Evolutionary conservation across 2,329 filamentous ascomycete species (phyloP).

Genomic region (Tothia fuscella): DNA sequence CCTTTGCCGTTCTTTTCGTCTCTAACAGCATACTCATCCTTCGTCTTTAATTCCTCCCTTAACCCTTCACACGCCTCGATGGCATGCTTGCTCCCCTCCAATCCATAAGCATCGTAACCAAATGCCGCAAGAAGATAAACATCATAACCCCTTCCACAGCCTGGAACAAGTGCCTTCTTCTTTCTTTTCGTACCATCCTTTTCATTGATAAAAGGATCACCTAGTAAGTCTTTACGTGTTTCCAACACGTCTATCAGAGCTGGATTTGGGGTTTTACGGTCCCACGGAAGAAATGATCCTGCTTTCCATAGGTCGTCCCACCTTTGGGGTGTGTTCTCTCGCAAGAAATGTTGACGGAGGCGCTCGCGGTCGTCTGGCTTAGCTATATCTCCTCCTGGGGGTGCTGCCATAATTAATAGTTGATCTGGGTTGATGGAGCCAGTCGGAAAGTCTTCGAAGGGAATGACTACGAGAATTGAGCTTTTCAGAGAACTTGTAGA

Average conservation of each 20-base stretch:
- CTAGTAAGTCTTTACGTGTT: constrained; percentile 26
- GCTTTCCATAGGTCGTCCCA: constrained; percentile 46
- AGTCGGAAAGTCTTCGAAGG: too few species aligned
- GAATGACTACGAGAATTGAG: too few species aligned
- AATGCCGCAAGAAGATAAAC: constrained; percentile 60
- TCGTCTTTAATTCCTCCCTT: constrained; percentile 23
- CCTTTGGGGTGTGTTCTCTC: constrained; percentile 20
- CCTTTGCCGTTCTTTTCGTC: constrained; percentile 37
- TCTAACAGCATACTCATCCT: constrained; percentile 31
- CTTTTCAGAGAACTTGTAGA: too few species aligned
- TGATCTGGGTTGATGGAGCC: too few species aligned
- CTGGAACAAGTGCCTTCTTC: constrained; percentile 58
- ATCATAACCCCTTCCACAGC: constrained; percentile 74
- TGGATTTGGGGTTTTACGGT: constrained; percentile 44
- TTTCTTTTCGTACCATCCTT: constrained; percentile 14
- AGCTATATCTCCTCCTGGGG: not conserved
- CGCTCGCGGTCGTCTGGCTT: constrained; percentile 1
- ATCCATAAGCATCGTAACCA: constrained; percentile 65
- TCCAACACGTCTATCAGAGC: constrained; percentile 44
- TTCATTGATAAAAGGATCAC: constrained; percentile 18
- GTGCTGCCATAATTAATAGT: too few species aligned
- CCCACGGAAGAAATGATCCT: constrained; percentile 45
- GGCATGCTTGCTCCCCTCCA: constrained; percentile 52
- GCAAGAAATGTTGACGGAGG: constrained; percentile 5
- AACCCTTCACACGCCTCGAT: constrained; percentile 36